phyloP scores from a whole-genome alignment of 108 stramenopile genomes.

The Hondaea fermentalgiana region DNA sequence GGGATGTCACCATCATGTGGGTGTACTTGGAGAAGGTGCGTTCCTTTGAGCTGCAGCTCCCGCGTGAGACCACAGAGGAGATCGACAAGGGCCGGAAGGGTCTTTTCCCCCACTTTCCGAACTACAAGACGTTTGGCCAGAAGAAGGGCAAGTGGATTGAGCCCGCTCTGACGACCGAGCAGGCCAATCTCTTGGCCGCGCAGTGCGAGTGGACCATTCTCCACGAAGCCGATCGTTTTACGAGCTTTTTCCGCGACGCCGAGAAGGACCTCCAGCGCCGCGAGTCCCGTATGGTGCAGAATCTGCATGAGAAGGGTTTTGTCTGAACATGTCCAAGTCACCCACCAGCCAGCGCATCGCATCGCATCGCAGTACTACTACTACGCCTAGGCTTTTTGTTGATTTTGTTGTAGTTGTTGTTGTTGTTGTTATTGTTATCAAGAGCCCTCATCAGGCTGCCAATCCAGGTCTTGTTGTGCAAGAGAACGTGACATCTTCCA shows the following conservation, averaged over 20 bases:
- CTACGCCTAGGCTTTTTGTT: no score
- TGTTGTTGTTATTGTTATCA: no score
- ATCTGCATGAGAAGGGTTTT: background rate
- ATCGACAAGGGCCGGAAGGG: background rate
- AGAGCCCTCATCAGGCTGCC: no score
- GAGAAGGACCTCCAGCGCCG: background rate
- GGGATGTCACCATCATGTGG: background rate
- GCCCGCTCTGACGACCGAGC: background rate
- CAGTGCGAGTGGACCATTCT: background rate
- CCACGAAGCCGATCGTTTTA: background rate
- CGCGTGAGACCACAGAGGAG: background rate
- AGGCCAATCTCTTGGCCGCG: background rate
- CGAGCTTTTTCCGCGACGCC: background rate
- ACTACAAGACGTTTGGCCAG: background rate
- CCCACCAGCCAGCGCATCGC: background rate
- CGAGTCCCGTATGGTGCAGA: background rate
- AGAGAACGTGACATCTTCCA: no score
- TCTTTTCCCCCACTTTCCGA: background rate
- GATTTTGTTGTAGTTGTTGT: no score
- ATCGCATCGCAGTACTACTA: no score
- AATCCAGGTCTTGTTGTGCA: no score
- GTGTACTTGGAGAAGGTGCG: background rate
- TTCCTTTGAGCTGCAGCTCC: background rate
- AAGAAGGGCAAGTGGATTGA: constrained; percentile 4
- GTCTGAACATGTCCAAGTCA: background rate